Base-by-base conservation (phyloP, 2,329 filamentous ascomycete species). In the Trichoderma simmonsii region DNA sequence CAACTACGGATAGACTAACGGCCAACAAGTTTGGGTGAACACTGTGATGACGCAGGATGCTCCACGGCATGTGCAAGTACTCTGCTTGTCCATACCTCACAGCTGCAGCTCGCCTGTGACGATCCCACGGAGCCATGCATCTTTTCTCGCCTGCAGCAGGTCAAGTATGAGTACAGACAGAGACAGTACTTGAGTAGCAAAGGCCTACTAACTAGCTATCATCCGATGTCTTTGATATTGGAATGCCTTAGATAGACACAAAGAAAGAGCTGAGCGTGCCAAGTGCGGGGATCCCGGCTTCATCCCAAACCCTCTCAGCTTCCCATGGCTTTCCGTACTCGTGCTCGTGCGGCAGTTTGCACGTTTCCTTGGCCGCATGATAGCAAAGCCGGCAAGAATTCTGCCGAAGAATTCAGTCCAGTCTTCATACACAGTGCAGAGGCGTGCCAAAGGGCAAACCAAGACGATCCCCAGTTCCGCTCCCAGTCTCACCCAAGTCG, bases 231-330 rank as follows among this genome's bases (percentile, higher is more conserved):
- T 26, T 6, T 8, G 30, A 14, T 11, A 30, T 30, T 30, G 28
- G 28, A 30, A 30, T 30, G 28, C 15, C 36, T 14, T 26, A 7
- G 9, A n/a, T 14, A 7, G 34, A 21, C 36, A 6, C 61, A 14
- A 28, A 43, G 36, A 51, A 51, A 51, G 43, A 11, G 43, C n/a
- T 54, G 43, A 7, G 36, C 8, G 9, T 66, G 43, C 43, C 43
- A 66, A 66, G 63, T 56, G 63, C 63, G 63, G 63, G 63, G 63
- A 66, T 65, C 28, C 63, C 43, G n/a, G 63, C 15, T 34, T 54
- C 63, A 24, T 34, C 32, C 30, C 14, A 66, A 11, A 11, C 32
- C 36, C 64, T 67, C 21, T 4, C 51, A 67, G 21, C 32, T 30
- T 12, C 15, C 24, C 21, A n/a, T 9, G 8, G 43, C n/a, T 51